A percentile compares a stretch with the other conserved stretches of the same genome.
Evolutionary conservation across 1,284 basidiomycete species (phyloP).

Genomic region (Anthracocystis panici-leucophaei): DNA sequence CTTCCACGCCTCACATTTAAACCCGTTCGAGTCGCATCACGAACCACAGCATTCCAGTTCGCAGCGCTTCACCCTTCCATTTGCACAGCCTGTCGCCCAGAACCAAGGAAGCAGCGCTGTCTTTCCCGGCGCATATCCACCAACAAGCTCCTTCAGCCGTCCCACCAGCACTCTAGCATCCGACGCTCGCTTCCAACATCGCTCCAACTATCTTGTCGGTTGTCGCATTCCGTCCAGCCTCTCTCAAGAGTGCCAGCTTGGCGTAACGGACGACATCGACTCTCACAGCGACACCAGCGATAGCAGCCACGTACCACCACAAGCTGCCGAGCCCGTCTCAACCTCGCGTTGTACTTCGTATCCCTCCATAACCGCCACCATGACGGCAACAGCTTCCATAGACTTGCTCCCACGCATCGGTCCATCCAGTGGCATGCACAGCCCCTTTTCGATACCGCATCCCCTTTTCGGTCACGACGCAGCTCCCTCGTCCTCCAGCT

Average conservation of each 20-base stretch:
- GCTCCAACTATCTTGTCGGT: constrained; percentile 5
- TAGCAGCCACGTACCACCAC: not conserved
- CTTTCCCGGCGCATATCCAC: constrained; percentile 8
- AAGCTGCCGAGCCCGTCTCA: not conserved
- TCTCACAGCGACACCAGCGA: constrained; percentile 7
- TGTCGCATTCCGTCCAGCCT: constrained; percentile 32
- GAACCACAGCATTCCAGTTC: not conserved
- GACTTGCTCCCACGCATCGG: constrained; percentile 34
- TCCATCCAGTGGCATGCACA: constrained; percentile 23
- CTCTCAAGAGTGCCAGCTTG: constrained; percentile 23
- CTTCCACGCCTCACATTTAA: not conserved
- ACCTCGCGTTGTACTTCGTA: constrained; percentile 1
- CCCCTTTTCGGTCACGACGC: constrained; percentile 35
- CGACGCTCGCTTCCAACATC: constrained; percentile 5
- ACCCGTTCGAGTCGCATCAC: not conserved
- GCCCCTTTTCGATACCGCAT: constrained; percentile 48
- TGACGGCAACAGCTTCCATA: constrained; percentile 31
- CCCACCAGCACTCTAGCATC: not conserved
- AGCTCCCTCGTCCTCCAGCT: constrained; percentile 21
- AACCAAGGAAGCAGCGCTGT: constrained; percentile 1
- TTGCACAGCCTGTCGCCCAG: constrained; percentile 1
- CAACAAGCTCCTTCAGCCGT: constrained; percentile 11
- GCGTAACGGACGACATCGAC: not conserved
- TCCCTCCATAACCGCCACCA: constrained; percentile 9
- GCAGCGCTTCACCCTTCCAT: constrained; percentile 24